phyloP scores from a whole-genome alignment of 225 moss, liverwort and hornwort genomes.

The Asterella californica region DNA sequence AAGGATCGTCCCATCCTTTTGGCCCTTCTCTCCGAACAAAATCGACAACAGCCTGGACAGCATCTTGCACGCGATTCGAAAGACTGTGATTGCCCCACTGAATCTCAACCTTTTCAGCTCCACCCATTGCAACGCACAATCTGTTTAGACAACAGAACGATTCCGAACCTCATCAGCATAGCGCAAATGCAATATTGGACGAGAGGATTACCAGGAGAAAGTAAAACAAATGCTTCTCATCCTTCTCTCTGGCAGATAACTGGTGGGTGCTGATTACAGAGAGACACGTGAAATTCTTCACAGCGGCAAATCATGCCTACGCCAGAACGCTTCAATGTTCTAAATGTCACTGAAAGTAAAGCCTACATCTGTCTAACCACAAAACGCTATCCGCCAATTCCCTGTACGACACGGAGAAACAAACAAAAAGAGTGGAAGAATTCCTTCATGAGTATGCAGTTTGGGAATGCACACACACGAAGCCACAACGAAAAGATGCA shows the following conservation, averaged over 20 bases:
- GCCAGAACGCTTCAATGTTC: background rate
- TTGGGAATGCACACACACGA: background rate
- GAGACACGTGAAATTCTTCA: too few relatives aligned
- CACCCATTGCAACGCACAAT: conserved; percentile 92
- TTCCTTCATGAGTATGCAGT: background rate
- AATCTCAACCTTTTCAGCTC: conserved; percentile 85
- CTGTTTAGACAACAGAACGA: conserved; percentile 31
- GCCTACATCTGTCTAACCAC: background rate
- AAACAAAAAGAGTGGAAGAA: background rate
- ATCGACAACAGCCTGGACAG: conserved; percentile 66
- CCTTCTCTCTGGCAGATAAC: too few relatives aligned
- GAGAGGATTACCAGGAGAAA: background rate
- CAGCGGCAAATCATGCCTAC: background rate
- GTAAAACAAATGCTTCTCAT: background rate
- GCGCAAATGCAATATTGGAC: background rate
- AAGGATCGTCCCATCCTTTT: conserved; percentile 99
- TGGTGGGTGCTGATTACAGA: too few relatives aligned
- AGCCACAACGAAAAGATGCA: background rate
- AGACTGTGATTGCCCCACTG: conserved; percentile 88
- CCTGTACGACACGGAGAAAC: background rate
- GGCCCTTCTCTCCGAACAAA: conserved; percentile 86
- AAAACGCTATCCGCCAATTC: background rate
- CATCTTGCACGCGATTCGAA: conserved; percentile 90
- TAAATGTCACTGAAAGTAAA: background rate
- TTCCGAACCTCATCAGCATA: background rate